Evolutionary conservation across 306 rosid genomes (phyloP).

Genomic region (Inga laurina): DNA sequence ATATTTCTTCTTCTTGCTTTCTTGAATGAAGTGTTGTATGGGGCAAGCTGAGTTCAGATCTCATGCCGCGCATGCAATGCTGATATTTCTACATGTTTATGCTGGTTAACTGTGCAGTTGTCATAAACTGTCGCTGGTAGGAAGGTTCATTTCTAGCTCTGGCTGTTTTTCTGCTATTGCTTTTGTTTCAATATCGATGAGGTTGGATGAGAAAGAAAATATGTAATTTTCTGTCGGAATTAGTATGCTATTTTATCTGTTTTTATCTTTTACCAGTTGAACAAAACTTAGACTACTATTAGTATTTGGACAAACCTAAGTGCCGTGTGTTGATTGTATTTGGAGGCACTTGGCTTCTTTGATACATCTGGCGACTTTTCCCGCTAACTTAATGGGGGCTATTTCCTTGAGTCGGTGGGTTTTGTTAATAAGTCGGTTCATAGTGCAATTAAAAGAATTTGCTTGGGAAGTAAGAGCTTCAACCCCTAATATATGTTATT

Average conservation of each 20-base stretch:
- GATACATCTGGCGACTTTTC: slow-evolving; percentile 31
- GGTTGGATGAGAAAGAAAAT: slow-evolving; percentile 15
- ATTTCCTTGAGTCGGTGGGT: slow-evolving; percentile 43
- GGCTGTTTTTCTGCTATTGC: not conserved
- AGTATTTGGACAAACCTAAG: not conserved
- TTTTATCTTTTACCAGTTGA: slow-evolving; percentile 20
- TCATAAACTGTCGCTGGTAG: not conserved
- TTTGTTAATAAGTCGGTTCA: slow-evolving; percentile 32
- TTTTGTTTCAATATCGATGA: not conserved
- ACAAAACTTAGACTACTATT: slow-evolving; percentile 27
- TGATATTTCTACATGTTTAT: not conserved
- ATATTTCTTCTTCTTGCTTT: not conserved
- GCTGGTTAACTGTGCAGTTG: not conserved
- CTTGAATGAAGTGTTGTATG: not conserved
- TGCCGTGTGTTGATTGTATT: slow-evolving; percentile 54
- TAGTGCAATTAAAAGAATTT: slow-evolving; percentile 21
- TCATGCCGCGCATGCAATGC: not conserved
- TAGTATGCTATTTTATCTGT: not conserved
- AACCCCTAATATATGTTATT: slow-evolving; percentile 10
- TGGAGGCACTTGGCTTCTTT: slow-evolving; percentile 23
- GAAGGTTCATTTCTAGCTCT: not conserved
- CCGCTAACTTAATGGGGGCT: slow-evolving; percentile 6
- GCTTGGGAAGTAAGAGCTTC: slow-evolving; percentile 20
- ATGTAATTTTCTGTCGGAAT: slow-evolving; percentile 6
- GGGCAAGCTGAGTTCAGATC: not conserved